Percentiles rank a stretch among this genome's conserved stretches.
These are phyloP conservation scores for Choanephora cucurbitarum DNA, from an alignment of 371 early-diverging fungal genomes.

Conservation along the genomic window DNA sequence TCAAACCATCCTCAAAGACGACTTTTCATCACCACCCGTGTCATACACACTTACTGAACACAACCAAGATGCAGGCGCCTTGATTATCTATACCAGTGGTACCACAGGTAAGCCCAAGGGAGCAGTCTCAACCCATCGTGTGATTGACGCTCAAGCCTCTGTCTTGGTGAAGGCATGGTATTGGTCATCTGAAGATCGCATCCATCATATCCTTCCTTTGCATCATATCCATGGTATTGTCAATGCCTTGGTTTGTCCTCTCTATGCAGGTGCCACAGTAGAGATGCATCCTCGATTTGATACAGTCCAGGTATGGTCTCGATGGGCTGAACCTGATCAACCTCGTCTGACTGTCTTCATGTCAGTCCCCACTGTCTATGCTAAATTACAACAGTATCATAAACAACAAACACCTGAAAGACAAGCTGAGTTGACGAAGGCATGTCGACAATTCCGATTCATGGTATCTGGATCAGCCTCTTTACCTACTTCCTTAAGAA, in stretches of 20 bases:
- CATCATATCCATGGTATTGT: slow-evolving; percentile 82
- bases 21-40: too few species aligned
- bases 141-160: slow-evolving; percentile 65
- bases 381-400: slow-evolving; percentile 59
- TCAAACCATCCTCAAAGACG: slow-evolving; percentile 2
- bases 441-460: slow-evolving; percentile 71
- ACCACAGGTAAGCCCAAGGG: slow-evolving; percentile 84
- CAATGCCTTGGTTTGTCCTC: slow-evolving; percentile 65
- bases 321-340: slow-evolving; percentile 45
- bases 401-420: slow-evolving; percentile 25
- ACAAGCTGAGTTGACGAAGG: slow-evolving; percentile 36
- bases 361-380: slow-evolving; percentile 91
- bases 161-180: slow-evolving; percentile 76
- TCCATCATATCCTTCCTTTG: slow-evolving; percentile 80
- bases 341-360: slow-evolving; percentile 68
- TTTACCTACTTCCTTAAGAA: slow-evolving; percentile 67
- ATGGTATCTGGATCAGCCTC: slow-evolving; percentile 83
- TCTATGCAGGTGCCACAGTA: slow-evolving; percentile 72
- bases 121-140: slow-evolving; percentile 70
- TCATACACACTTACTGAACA: too few species aligned
- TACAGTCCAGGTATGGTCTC: slow-evolving; percentile 62
- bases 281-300: slow-evolving; percentile 77
- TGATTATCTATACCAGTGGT: slow-evolving; percentile 85
- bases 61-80: slow-evolving; percentile 55
- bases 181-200: slow-evolving; percentile 64